These are phyloP conservation scores for Ophiognomonia clavigignenti-juglandacearum DNA, from an alignment of 2,329 filamentous ascomycete species.

Conservation along the genomic window DNA sequence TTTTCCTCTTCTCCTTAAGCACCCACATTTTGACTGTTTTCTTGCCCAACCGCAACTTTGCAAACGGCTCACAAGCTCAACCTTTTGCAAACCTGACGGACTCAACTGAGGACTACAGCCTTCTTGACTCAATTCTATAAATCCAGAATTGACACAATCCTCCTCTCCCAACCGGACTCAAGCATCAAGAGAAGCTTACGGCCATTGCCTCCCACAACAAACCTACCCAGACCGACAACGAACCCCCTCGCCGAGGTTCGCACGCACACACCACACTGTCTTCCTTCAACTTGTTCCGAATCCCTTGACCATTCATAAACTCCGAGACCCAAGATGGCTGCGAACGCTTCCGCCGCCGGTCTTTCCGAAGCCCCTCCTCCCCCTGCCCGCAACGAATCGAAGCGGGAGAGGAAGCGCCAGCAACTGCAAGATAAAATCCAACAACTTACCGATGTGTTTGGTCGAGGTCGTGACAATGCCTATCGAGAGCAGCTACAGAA, in stretches of 20 bases:
- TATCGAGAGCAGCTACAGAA: conserved; percentile 88
- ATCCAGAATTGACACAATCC: too few species aligned
- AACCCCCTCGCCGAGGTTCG: not conserved
- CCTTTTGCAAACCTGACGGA: too few species aligned
- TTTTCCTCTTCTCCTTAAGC: too few species aligned
- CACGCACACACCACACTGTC: not conserved
- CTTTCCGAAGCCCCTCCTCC: conserved; percentile 7
- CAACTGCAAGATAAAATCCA: conserved; percentile 75
- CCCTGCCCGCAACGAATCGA: conserved; percentile 46
- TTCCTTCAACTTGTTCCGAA: not conserved
- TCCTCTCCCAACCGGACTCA: too few species aligned
- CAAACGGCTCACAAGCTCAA: too few species aligned
- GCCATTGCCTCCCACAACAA: too few species aligned
- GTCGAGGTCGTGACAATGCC: conserved; percentile 72
- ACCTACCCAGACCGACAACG: not conserved
- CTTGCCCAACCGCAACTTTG: too few species aligned
- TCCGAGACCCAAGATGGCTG: conserved; percentile 10
- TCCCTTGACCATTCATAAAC: not conserved
- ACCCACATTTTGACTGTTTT: too few species aligned
- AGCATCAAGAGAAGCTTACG: too few species aligned
- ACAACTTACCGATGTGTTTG: conserved; percentile 71
- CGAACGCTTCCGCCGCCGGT: conserved; percentile 10
- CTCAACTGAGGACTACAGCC: too few species aligned
- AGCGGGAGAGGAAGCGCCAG: conserved; percentile 85
- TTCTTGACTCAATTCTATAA: too few species aligned